phyloP scores from a whole-genome alignment of 2,329 filamentous ascomycete genomes.

The Thielaviopsis populi region DNA sequence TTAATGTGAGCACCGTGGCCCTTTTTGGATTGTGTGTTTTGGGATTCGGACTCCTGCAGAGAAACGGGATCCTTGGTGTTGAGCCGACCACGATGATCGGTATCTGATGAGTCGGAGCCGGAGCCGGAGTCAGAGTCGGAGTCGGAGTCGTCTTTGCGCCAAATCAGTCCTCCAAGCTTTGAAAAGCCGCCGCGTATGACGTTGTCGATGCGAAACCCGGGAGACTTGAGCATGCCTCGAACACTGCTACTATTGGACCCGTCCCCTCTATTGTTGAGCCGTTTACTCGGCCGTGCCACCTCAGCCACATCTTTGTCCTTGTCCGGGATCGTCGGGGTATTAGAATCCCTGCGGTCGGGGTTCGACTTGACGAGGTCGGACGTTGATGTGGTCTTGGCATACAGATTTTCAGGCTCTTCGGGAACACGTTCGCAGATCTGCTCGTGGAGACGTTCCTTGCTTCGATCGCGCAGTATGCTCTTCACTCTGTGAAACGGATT shows the following conservation, averaged over 20 bases:
- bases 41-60: neutral
- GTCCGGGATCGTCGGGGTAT: neutral
- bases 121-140: constrained; percentile 18
- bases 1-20: neutral
- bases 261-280: neutral
- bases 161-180: constrained; percentile 41
- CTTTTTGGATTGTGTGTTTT: neutral
- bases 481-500: constrained; percentile 43
- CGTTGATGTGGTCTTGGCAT: constrained; percentile 7
- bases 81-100: constrained; percentile 16
- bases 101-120: constrained; percentile 15
- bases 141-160: constrained; percentile 34
- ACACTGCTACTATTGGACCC: constrained; percentile 40
- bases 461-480: constrained; percentile 36
- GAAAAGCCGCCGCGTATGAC: constrained; percentile 47
- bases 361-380: constrained; percentile 4
- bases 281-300: neutral
- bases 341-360: neutral
- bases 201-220: constrained; percentile 54
- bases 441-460: constrained; percentile 9
- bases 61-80: constrained; percentile 5
- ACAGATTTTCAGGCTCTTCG: constrained; percentile 1
- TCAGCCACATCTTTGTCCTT: neutral
- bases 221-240: constrained; percentile 47
- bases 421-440: constrained; percentile 12